Conservation (phyloP, 2,329 filamentous ascomycete species). For the Aspergillus clavatus region DNA sequence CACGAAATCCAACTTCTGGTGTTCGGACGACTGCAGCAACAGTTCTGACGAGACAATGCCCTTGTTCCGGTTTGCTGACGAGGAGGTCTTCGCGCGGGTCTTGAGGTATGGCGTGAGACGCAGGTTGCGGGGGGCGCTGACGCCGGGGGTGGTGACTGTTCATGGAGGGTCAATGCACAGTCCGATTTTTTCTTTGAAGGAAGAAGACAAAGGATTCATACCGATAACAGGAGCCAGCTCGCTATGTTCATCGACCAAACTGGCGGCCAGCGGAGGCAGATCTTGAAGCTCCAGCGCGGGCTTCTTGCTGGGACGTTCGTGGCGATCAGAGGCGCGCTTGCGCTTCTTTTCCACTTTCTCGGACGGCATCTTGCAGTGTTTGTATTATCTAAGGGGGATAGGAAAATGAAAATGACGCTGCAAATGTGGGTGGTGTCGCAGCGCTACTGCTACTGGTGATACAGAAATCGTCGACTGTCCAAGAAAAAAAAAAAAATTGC, state of each 20-base stretch:
- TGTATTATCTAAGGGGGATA: neutral
- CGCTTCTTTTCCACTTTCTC: conserved; percentile 46
- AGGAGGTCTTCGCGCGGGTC: conserved; percentile 42
- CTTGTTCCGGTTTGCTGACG: conserved; percentile 28
- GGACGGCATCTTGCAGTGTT: conserved; percentile 25
- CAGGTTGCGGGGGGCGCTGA: conserved; percentile 28
- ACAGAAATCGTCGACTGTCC: neutral
- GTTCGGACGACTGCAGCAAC: conserved; percentile 57
- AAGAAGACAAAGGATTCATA: conserved; percentile 26
- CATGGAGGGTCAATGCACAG: neutral
- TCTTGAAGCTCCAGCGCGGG: conserved; percentile 36
- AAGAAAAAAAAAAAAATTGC: conserved; percentile 1
- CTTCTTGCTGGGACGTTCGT: conserved; percentile 47
- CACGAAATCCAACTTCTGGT: conserved; percentile 56
- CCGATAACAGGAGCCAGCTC: conserved; percentile 48
- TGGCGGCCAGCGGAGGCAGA: conserved; percentile 40
- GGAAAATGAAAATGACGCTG: neutral
- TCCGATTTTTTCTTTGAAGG: too few species aligned
- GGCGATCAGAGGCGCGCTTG: conserved; percentile 45
- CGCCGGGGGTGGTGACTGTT: conserved; percentile 33
- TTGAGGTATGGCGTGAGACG: conserved; percentile 44
- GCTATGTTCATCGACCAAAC: conserved; percentile 45
- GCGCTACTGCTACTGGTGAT: too few species aligned
- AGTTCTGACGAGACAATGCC: conserved; percentile 45
- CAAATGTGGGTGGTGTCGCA: neutral